Percentiles rank a stretch among this genome's conserved stretches.
Conservation (phyloP, 2,329 filamentous ascomycete genomes). For the Diaporthe sp. region DNA sequence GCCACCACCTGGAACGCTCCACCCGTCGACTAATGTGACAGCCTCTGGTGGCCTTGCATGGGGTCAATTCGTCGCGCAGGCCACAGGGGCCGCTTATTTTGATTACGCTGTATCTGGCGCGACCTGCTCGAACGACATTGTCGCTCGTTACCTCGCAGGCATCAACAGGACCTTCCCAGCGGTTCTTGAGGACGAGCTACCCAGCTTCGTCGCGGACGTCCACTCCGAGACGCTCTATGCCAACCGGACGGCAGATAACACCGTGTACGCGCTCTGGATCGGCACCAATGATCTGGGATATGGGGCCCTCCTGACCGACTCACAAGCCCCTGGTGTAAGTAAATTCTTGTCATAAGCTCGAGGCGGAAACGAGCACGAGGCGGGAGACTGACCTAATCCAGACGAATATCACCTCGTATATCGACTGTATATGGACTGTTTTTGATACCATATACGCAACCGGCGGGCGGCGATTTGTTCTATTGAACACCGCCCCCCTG, state of each 20-base stretch:
- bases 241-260: constrained; percentile 62
- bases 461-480: constrained; percentile 76
- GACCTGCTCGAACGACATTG: constrained; percentile 76
- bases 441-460: constrained; percentile 72
- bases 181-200: constrained; percentile 70
- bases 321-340: constrained; percentile 58
- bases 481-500: constrained; percentile 76
- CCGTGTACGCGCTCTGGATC: constrained; percentile 82
- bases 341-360: not conserved
- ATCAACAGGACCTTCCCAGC: constrained; percentile 70
- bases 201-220: constrained; percentile 64
- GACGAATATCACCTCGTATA: constrained; percentile 72
- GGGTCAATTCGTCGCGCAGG: constrained; percentile 73
- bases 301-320: constrained; percentile 73
- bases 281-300: constrained; percentile 83
- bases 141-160: constrained; percentile 61
- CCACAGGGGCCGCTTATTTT: constrained; percentile 65
- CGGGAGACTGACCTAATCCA: not conserved
- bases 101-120: constrained; percentile 81
- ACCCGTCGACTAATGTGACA: constrained; percentile 60
- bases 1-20: constrained; percentile 69
- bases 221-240: constrained; percentile 54
- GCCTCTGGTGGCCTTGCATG: constrained; percentile 75
- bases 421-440: constrained; percentile 73
- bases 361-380: not conserved